These are phyloP conservation scores for Aspergillus quadricinctus DNA, from an alignment of 2,329 filamentous ascomycete species.

Conservation along the genomic window DNA sequence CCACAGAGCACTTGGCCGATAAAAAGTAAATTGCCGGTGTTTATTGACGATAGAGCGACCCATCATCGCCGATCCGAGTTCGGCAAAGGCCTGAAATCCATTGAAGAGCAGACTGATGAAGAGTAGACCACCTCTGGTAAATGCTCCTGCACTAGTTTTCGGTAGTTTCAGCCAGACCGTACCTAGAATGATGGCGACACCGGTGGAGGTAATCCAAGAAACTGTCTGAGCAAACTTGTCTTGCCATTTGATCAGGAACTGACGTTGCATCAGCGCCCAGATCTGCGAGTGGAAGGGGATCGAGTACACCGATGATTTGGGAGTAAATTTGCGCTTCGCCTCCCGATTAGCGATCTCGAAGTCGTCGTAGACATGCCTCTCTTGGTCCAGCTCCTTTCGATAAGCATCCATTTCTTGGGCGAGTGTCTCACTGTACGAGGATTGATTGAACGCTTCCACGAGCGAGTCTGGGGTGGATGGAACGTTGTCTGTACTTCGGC, in stretches of 20 bases:
- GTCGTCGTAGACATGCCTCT: slow-evolving; percentile 67
- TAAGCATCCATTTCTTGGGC: slow-evolving; percentile 66
- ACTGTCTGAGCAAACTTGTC: slow-evolving; percentile 73
- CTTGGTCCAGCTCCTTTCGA: slow-evolving; percentile 57
- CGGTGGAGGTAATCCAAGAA: slow-evolving; percentile 65
- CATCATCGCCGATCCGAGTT: slow-evolving; percentile 70
- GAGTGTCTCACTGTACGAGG: slow-evolving; percentile 54
- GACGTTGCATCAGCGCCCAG: slow-evolving; percentile 76
- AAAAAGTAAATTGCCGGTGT: slow-evolving; percentile 77
- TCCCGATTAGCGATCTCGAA: slow-evolving; percentile 72
- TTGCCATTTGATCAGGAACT: slow-evolving; percentile 81
- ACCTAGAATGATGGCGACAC: slow-evolving; percentile 73
- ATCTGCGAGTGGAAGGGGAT: slow-evolving; percentile 80
- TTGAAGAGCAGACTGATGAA: slow-evolving; percentile 81
- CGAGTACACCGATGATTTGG: slow-evolving; percentile 71
- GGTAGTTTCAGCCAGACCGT: slow-evolving; percentile 72
- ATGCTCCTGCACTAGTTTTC: slow-evolving; percentile 62
- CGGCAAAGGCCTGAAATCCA: slow-evolving; percentile 79
- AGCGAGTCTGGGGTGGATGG: slow-evolving; percentile 66
- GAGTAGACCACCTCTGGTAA: slow-evolving; percentile 74
- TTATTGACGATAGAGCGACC: slow-evolving; percentile 77
- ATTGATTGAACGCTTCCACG: slow-evolving; percentile 65
- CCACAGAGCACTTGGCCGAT: slow-evolving; percentile 76
- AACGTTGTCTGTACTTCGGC: slow-evolving; percentile 60
- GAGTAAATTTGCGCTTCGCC: slow-evolving; percentile 69